Percentiles rank a stretch among this genome's conserved stretches.
Conservation (phyloP, 352 stramenopile genomes). For the Pythium brassicae region DNA sequence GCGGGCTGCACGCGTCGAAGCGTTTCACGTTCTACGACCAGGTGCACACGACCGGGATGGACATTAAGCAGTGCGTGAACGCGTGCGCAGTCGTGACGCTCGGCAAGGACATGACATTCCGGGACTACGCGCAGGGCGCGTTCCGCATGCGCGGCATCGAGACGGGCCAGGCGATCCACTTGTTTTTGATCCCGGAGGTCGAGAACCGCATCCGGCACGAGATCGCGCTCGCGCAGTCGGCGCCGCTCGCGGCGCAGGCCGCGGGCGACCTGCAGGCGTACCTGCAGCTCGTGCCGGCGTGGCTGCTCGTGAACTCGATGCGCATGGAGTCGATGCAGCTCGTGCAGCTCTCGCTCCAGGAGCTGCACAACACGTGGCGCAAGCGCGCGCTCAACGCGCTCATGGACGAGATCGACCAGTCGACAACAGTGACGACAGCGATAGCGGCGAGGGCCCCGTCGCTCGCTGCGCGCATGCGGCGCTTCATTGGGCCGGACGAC, state of each 20-base stretch:
- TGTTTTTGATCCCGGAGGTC: constrained; percentile 92
- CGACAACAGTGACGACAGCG: constrained; percentile 2
- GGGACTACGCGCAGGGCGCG: constrained; percentile 89
- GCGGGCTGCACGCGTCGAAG: constrained; percentile 75
- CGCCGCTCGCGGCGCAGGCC: constrained; percentile 7
- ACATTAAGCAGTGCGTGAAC: constrained; percentile 90
- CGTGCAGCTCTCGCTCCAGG: constrained; percentile 95
- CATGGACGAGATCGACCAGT: constrained; percentile 57
- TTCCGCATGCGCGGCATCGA: constrained; percentile 91
- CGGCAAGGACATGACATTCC: constrained; percentile 97
- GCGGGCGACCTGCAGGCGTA: constrained; percentile 42
- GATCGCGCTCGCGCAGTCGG: constrained; percentile 46
- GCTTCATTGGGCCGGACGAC: constrained; percentile 50
- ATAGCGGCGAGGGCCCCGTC: constrained; percentile 17
- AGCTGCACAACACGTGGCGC: constrained; percentile 98
- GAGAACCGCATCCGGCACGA: constrained; percentile 85
- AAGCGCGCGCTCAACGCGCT: constrained; percentile 93
- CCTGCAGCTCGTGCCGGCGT: constrained; percentile 84
- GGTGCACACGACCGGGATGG: constrained; percentile 93
- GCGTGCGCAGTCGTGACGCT: constrained; percentile 86
- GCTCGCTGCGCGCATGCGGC: constrained; percentile 42
- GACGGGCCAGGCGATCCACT: constrained; percentile 89
- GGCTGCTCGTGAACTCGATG: constrained; percentile 99
- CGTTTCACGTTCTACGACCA: constrained; percentile 93
- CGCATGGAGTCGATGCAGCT: constrained; percentile 99